Evolutionary conservation across 2,329 filamentous ascomycete genomes (phyloP).

Genomic region (Ciborinia camelliae): DNA sequence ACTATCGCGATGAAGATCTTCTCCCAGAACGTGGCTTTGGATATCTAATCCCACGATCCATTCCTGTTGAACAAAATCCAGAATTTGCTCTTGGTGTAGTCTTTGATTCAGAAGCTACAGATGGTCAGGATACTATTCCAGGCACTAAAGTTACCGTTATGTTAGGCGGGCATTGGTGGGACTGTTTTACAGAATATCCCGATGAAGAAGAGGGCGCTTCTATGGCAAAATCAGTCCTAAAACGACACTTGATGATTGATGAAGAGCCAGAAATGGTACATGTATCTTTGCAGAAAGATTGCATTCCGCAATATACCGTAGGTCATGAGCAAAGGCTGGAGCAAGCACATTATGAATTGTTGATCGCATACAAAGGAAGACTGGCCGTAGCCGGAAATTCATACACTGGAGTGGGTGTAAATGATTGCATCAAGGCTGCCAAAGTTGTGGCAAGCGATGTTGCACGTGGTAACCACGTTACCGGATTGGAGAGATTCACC

Average conservation of each 20-base stretch:
- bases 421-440: slow-evolving; percentile 54
- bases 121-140: slow-evolving; percentile 50
- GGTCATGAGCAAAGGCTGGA: slow-evolving; percentile 54
- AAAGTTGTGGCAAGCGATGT: slow-evolving; percentile 49
- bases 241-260: slow-evolving; percentile 69
- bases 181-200: slow-evolving; percentile 59
- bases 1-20: slow-evolving; percentile 64
- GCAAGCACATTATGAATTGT: slow-evolving; percentile 35
- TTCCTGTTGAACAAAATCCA: slow-evolving; percentile 69
- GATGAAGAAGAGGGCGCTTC: slow-evolving; percentile 60
- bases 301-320: slow-evolving; percentile 86
- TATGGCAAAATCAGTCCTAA: slow-evolving; percentile 68
- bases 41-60: slow-evolving; percentile 79
- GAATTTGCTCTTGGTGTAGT: slow-evolving; percentile 86
- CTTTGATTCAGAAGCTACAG: slow-evolving; percentile 63
- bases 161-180: slow-evolving; percentile 91
- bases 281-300: slow-evolving; percentile 62
- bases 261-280: slow-evolving; percentile 58
- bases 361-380: slow-evolving; percentile 34
- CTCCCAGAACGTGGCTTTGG: slow-evolving; percentile 72
- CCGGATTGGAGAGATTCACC: slow-evolving; percentile 39
- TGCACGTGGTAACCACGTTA: slow-evolving; percentile 36
- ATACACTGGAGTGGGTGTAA: slow-evolving; percentile 47
- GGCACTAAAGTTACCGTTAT: slow-evolving; percentile 93
- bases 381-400: slow-evolving; percentile 47